Conservation (phyloP, 768 basidiomycete species). For the Termitomyces eurrhizus region DNA sequence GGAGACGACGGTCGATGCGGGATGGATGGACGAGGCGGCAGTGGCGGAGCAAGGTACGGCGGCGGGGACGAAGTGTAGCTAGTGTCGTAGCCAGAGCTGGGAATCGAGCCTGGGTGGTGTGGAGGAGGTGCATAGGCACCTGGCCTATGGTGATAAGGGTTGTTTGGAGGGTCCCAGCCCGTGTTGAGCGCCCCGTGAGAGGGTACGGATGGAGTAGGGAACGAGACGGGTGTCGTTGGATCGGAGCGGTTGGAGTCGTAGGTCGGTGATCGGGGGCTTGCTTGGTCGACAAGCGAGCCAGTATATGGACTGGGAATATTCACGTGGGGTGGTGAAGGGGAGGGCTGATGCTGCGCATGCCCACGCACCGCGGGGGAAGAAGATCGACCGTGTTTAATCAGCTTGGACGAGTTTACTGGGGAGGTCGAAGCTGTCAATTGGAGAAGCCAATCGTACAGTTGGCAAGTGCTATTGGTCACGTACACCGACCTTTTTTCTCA, state of each 20-base stretch:
- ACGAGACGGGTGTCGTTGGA: not conserved
- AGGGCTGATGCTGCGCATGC: conserved; percentile 23
- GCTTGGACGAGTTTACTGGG: conserved; percentile 15
- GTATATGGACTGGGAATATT: conserved; percentile 38
- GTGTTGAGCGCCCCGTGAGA: conserved; percentile 10
- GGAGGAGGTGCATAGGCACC: conserved; percentile 1
- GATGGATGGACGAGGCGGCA: not conserved
- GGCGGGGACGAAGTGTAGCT: not conserved
- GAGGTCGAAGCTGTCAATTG: conserved; percentile 9
- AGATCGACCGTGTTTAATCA: conserved; percentile 16
- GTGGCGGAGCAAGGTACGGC: conserved; percentile 1
- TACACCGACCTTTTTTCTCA: conserved; percentile 39
- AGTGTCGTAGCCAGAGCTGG: not conserved
- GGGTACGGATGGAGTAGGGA: conserved; percentile 9
- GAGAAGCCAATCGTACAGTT: conserved; percentile 2
- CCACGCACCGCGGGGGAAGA: conserved; percentile 15
- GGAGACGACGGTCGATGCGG: not conserved
- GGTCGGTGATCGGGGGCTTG: not conserved
- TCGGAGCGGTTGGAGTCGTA: not conserved
- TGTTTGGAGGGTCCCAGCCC: conserved; percentile 6
- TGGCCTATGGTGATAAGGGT: not conserved
- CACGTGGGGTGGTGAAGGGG: conserved; percentile 39
- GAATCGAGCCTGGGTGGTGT: not conserved
- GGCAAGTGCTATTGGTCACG: conserved; percentile 9
- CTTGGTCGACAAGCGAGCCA: conserved; percentile 26